These are phyloP conservation scores for Thermothelomyces thermophilus DNA, from an alignment of 2,329 filamentous ascomycete species.

Conservation along the genomic window DNA sequence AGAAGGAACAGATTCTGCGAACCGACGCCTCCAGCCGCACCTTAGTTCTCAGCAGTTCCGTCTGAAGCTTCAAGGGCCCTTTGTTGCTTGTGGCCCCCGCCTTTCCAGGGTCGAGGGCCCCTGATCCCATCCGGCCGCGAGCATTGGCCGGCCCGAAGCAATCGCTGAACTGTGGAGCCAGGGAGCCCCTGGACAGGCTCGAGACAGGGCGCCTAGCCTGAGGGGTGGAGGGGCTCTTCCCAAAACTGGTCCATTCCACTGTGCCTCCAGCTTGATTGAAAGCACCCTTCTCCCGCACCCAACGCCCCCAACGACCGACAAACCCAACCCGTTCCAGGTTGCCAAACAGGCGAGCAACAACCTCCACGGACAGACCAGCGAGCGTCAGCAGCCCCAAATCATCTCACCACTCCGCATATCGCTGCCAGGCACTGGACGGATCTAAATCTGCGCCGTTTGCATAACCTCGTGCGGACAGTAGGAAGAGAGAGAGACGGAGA, in stretches of 20 bases:
- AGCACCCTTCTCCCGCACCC: not conserved
- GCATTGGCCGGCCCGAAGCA: constrained; percentile 14
- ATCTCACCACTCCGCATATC: not conserved
- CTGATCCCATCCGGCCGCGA: constrained; percentile 1
- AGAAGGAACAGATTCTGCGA: no score
- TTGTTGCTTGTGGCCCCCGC: constrained; percentile 11
- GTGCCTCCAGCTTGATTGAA: not conserved
- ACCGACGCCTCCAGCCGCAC: not conserved
- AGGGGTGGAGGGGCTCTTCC: constrained; percentile 5
- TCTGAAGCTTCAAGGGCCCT: not conserved
- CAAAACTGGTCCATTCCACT: not conserved
- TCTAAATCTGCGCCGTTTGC: constrained; percentile 7
- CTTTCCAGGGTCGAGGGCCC: constrained; percentile 7
- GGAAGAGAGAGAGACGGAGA: no score
- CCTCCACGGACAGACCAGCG: not conserved
- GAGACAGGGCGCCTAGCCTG: constrained; percentile 5
- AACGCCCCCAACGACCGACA: not conserved
- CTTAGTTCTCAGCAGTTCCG: not conserved
- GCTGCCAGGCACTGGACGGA: not conserved
- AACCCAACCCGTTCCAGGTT: not conserved
- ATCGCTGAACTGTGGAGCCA: constrained; percentile 9
- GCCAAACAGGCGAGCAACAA: not conserved
- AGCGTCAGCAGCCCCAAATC: not conserved
- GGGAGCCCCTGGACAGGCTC: constrained; percentile 9
- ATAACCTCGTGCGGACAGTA: not conserved